phyloP scores from a whole-genome alignment of 1,284 basidiomycete genomes.

The Trichosporon sp. region DNA sequence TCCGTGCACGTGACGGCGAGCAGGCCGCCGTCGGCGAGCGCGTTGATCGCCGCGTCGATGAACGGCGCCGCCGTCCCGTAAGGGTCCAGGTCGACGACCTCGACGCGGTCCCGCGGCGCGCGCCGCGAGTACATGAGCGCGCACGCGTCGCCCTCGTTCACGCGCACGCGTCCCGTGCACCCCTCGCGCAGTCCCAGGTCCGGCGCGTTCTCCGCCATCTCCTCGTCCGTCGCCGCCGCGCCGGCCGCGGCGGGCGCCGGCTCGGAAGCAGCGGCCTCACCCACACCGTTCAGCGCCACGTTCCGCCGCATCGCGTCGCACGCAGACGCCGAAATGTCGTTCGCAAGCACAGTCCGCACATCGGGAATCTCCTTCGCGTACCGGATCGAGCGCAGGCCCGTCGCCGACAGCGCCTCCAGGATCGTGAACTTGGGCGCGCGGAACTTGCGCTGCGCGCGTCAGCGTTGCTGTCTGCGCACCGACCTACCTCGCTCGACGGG shows the following conservation, averaged over 20 bases:
- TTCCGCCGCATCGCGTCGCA: conserved; percentile 84
- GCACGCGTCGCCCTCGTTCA: conserved; percentile 91
- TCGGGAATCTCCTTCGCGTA: conserved; percentile 97
- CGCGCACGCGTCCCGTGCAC: conserved; percentile 61
- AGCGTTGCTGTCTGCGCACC: neutral
- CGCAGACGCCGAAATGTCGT: conserved; percentile 82
- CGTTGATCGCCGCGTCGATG: conserved; percentile 93
- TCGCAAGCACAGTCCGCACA: conserved; percentile 87
- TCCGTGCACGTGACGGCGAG: conserved; percentile 97
- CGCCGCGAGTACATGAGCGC: conserved; percentile 89
- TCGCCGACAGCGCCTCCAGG: conserved; percentile 93
- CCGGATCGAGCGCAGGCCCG: conserved; percentile 89
- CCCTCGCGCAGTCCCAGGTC: conserved; percentile 40
- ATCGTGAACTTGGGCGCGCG: conserved; percentile 68
- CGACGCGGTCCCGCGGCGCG: conserved; percentile 65
- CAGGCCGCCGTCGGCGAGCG: conserved; percentile 81
- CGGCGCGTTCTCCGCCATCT: conserved; percentile 17
- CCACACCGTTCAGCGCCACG: conserved; percentile 79
- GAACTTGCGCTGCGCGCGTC: conserved; percentile 41
- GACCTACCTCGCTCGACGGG: neutral
- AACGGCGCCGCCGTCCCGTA: conserved; percentile 97
- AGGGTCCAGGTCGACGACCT: conserved; percentile 94
- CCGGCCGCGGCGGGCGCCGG: neutral
- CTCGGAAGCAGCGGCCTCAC: conserved; percentile 24
- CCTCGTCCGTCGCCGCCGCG: conserved; percentile 17